Conservation (phyloP, 1,284 basidiomycete species). For the Tilletia horrida region DNA sequence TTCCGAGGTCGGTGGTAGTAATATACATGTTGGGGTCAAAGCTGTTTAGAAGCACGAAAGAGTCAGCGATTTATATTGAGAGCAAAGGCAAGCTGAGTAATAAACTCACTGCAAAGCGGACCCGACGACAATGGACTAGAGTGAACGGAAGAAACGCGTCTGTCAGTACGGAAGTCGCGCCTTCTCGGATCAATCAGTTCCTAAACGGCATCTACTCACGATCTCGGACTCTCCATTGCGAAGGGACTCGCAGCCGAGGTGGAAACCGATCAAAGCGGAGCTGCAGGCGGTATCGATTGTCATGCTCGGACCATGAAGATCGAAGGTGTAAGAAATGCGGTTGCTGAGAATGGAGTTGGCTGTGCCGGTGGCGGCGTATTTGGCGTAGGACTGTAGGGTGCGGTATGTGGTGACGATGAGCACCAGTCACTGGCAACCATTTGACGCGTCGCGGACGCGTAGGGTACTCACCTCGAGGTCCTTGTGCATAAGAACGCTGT, state of each 20-base stretch:
- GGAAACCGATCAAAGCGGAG: slow-evolving; percentile 23
- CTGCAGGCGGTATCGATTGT: slow-evolving; percentile 37
- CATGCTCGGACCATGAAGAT: slow-evolving; percentile 31
- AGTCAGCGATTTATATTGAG: no score
- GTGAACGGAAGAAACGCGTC: not conserved
- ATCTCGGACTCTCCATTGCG: not conserved
- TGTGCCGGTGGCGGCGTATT: not conserved
- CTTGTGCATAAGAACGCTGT: not conserved
- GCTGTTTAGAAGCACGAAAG: no score
- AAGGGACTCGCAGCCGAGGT: not conserved
- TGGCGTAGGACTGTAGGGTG: not conserved
- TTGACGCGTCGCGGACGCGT: no score
- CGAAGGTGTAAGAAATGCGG: slow-evolving; percentile 18
- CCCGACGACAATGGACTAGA: not conserved
- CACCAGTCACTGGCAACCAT: not conserved
- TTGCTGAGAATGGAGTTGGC: not conserved
- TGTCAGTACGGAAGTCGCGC: no score
- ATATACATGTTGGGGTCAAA: slow-evolving; percentile 6
- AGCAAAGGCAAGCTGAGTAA: no score
- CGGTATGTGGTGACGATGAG: not conserved
- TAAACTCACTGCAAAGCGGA: not conserved
- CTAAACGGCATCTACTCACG: not conserved
- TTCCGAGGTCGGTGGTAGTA: not conserved
- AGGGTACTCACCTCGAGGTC: slow-evolving; percentile 1
- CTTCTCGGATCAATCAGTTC: no score